A percentile compares a stretch with the other conserved stretches of the same genome.
Conservation (phyloP, 2,329 filamentous ascomycete species). For the Rhynchosporium graminicola region DNA sequence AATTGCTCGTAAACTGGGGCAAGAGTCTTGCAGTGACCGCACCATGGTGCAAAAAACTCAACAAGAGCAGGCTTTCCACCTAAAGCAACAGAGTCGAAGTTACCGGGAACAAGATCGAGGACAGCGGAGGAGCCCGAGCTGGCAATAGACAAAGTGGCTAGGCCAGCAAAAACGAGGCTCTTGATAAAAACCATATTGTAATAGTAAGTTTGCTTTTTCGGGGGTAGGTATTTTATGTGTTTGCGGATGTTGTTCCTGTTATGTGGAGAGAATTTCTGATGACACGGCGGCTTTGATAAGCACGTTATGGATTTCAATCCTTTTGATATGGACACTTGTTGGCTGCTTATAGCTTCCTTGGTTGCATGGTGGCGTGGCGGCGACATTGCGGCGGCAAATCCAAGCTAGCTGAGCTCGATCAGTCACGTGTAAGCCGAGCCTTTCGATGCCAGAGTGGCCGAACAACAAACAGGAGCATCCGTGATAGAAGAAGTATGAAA, state of each 20-base stretch:
- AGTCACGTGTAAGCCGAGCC: background rate
- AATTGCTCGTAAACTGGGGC: constrained; percentile 95
- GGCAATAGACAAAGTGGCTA: constrained; percentile 47
- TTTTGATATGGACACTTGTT: constrained; percentile 16
- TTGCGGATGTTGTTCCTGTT: background rate
- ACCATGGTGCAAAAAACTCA: constrained; percentile 99
- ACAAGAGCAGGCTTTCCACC: constrained; percentile 94
- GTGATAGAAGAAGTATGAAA: too few species aligned
- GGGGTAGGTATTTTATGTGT: background rate
- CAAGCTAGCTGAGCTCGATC: background rate
- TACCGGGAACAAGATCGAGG: constrained; percentile 82
- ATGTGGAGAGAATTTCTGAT: background rate
- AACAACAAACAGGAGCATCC: too few species aligned
- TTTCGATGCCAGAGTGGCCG: too few species aligned
- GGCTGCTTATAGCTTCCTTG: constrained; percentile 11
- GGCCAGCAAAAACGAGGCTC: constrained; percentile 58
- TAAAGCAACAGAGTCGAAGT: constrained; percentile 89
- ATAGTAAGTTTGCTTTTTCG: background rate
- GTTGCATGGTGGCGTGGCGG: background rate
- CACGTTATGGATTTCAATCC: constrained; percentile 14
- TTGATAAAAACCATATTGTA: constrained; percentile 50
- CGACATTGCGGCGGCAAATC: background rate
- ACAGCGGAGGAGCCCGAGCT: constrained; percentile 63
- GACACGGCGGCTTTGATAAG: background rate
- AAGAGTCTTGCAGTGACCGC: constrained; percentile 97